phyloP scores from a whole-genome alignment of 306 rosid species.

The Quercus suber region DNA sequence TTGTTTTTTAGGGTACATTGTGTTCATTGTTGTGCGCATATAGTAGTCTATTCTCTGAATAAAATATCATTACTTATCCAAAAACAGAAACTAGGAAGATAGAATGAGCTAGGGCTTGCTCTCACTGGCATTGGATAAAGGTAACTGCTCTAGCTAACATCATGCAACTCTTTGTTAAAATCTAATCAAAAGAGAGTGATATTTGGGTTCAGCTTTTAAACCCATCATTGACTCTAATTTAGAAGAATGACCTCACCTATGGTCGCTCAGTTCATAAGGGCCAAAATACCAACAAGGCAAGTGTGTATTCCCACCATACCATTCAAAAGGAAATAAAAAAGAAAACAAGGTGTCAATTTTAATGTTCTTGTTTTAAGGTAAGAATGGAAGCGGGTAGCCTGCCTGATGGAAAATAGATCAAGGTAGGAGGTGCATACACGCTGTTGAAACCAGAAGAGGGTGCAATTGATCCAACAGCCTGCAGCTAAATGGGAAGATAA shows the following conservation, averaged over 20 bases:
- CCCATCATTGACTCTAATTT: not conserved
- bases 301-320: not conserved
- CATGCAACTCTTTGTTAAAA: not conserved
- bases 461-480: not conserved
- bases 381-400: not conserved
- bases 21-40: no score
- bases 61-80: no score
- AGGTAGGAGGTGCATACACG: not conserved
- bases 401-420: not conserved
- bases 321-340: not conserved
- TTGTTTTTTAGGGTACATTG: no score
- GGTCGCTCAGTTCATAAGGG: not conserved
- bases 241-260: not conserved
- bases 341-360: not conserved
- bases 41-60: no score
- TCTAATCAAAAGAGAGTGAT: not conserved
- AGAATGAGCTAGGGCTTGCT: not conserved
- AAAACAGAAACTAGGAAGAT: no score
- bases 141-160: not conserved
- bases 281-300: not conserved
- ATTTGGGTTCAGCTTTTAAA: not conserved
- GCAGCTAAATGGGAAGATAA: not conserved
- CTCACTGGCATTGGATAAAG: not conserved
- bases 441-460: not conserved
- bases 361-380: not conserved